Percentiles rank a stretch among this genome's conserved stretches.
phyloP scores from a whole-genome alignment of 257 asterid species.

The Coffea canephora region DNA sequence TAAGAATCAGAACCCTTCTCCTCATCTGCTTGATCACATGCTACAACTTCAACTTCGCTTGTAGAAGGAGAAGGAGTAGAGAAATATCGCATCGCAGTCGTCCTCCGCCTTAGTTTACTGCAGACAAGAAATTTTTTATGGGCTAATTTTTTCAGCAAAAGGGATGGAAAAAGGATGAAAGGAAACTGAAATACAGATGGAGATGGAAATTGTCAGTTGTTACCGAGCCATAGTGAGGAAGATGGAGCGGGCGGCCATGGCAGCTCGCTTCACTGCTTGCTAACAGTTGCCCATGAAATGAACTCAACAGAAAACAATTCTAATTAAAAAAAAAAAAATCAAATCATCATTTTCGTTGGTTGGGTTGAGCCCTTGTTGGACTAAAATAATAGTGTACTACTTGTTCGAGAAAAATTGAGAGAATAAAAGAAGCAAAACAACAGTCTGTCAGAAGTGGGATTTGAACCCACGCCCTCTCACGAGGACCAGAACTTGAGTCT shows the following conservation, averaged over 20 bases:
- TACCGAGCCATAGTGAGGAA: slow-evolving; percentile 60
- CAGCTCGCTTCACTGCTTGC: slow-evolving; percentile 3
- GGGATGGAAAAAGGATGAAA: neutral
- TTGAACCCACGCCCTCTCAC: slow-evolving; percentile 91
- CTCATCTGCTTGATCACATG: slow-evolving; percentile 37
- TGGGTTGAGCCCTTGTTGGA: too few species aligned
- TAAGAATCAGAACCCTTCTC: neutral
- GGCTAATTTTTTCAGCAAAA: too few species aligned
- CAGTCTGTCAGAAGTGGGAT: slow-evolving; percentile 32
- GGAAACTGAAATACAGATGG: neutral
- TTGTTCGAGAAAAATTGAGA: too few species aligned
- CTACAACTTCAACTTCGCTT: slow-evolving; percentile 28
- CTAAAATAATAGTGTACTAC: too few species aligned
- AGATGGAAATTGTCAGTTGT: neutral
- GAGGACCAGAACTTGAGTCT: slow-evolving; percentile 97
- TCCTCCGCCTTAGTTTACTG: slow-evolving; percentile 27
- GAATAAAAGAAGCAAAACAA: too few species aligned
- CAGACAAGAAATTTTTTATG: slow-evolving; percentile 13
- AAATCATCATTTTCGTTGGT: too few species aligned
- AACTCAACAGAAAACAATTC: too few species aligned
- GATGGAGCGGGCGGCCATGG: slow-evolving; percentile 74
- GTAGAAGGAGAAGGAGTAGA: slow-evolving; percentile 29
- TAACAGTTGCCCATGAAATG: neutral
- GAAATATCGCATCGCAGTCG: slow-evolving; percentile 43
- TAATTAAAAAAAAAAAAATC: too few species aligned